A percentile compares a stretch with the other conserved stretches of the same genome.
Evolutionary conservation across 345 rosid species (phyloP).

Genomic region (Lagerstroemia speciosa): DNA sequence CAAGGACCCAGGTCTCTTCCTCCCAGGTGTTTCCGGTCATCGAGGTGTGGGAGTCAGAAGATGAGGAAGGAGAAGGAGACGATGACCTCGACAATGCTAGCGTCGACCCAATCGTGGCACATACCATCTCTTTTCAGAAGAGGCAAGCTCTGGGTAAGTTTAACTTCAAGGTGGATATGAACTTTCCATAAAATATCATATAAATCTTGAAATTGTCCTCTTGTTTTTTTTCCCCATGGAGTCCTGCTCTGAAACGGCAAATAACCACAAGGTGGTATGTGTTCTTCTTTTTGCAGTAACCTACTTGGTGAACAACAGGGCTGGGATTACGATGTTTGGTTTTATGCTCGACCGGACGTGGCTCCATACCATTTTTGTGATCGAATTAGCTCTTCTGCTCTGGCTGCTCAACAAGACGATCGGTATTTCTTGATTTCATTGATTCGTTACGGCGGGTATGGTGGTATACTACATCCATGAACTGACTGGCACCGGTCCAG

Average conservation of each 20-base stretch:
- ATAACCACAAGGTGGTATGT: background rate
- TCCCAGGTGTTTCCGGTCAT: constrained; percentile 20
- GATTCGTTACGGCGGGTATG: background rate
- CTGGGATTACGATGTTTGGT: constrained; percentile 83
- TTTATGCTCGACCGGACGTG: constrained; percentile 79
- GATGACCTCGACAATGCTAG: constrained; percentile 52
- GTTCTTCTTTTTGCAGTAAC: constrained; percentile 43
- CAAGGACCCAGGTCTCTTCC: constrained; percentile 24
- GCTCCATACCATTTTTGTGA: constrained; percentile 71
- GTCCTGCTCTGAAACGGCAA: background rate
- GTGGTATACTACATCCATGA: background rate
- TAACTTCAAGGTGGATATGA: too few relatives aligned
- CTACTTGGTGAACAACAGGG: constrained; percentile 69
- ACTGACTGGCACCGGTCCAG: background rate
- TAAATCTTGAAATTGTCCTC: too few relatives aligned
- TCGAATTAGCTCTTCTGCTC: constrained; percentile 69
- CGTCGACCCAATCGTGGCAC: constrained; percentile 48
- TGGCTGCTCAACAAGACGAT: constrained; percentile 91
- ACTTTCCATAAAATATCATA: too few relatives aligned
- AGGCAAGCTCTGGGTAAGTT: constrained; percentile 77
- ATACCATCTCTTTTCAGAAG: constrained; percentile 73
- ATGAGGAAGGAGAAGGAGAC: constrained; percentile 67
- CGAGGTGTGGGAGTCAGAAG: constrained; percentile 36
- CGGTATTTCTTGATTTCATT: constrained; percentile 26
- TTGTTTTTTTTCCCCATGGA: too few relatives aligned